These are phyloP conservation scores for Myriosclerotinia curreyana DNA, from an alignment of 2,329 filamentous ascomycete genomes.

Conservation along the genomic window DNA sequence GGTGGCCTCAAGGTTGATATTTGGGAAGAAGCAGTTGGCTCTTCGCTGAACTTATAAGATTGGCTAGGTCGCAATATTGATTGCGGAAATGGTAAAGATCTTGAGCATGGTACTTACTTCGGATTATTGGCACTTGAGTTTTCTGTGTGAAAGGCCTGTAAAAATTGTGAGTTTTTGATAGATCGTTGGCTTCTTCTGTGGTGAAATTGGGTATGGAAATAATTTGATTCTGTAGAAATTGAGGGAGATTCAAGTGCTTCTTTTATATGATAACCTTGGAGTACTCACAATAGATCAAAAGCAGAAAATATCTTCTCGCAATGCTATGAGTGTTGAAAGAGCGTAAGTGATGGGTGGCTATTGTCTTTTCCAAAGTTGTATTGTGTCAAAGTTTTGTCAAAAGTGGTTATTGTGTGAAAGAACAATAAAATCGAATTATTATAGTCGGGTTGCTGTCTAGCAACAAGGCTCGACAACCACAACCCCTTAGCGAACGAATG, in stretches of 20 bases:
- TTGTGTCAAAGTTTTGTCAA: background rate
- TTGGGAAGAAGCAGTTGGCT: background rate
- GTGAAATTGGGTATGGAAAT: background rate
- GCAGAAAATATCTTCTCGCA: slow-evolving; percentile 7
- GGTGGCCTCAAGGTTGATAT: background rate
- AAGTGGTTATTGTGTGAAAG: slow-evolving; percentile 18
- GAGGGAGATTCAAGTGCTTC: slow-evolving; percentile 4
- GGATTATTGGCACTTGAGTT: background rate
- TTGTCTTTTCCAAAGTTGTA: background rate
- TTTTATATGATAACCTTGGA: background rate
- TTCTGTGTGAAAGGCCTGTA: slow-evolving; percentile 3
- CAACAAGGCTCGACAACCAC: slow-evolving; percentile 8
- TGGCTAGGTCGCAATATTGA: background rate
- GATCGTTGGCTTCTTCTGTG: slow-evolving; percentile 10
- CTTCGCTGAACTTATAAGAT: background rate
- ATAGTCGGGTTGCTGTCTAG: slow-evolving; percentile 5
- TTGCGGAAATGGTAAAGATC: background rate
- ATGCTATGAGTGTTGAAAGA: slow-evolving; percentile 7
- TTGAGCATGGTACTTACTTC: background rate
- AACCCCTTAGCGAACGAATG: slow-evolving; percentile 8
- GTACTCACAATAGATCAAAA: slow-evolving; percentile 12
- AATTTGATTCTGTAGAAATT: background rate
- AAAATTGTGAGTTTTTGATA: background rate
- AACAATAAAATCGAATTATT: background rate
- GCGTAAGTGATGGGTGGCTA: background rate